Percentiles rank a stretch among this genome's conserved stretches.
These are phyloP conservation scores for Sophora flavescens DNA, from an alignment of 306 rosid species.

Conservation along the genomic window DNA sequence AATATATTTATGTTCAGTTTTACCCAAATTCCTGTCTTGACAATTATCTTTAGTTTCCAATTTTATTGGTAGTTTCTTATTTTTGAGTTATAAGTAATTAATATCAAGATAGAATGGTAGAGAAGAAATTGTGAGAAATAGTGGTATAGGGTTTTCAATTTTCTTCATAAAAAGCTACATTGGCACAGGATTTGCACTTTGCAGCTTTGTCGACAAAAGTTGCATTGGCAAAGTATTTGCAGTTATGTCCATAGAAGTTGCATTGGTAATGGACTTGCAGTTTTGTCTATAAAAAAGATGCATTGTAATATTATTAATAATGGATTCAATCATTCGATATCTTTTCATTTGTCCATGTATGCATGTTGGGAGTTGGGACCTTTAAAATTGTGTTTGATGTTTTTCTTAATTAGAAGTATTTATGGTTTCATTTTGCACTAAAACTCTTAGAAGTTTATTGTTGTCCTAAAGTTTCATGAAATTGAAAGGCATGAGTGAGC, in stretches of 20 bases:
- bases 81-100: neutral
- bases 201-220: neutral
- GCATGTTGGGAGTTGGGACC: no score
- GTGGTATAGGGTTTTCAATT: neutral
- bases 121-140: neutral
- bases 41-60: neutral
- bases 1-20: neutral
- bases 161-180: neutral
- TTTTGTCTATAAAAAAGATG: no score
- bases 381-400: no score
- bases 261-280: no score
- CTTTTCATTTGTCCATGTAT: no score
- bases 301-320: no score
- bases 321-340: no score
- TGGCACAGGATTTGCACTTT: no score
- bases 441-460: neutral
- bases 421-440: conserved; percentile 3
- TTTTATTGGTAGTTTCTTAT: neutral
- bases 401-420: neutral
- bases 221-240: neutral
- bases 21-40: neutral
- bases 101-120: neutral
- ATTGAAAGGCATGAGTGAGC: conserved; percentile 21
- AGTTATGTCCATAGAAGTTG: no score
- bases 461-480: neutral